Conservation (phyloP, 768 basidiomycete genomes). For the Boletus sensibilis region DNA sequence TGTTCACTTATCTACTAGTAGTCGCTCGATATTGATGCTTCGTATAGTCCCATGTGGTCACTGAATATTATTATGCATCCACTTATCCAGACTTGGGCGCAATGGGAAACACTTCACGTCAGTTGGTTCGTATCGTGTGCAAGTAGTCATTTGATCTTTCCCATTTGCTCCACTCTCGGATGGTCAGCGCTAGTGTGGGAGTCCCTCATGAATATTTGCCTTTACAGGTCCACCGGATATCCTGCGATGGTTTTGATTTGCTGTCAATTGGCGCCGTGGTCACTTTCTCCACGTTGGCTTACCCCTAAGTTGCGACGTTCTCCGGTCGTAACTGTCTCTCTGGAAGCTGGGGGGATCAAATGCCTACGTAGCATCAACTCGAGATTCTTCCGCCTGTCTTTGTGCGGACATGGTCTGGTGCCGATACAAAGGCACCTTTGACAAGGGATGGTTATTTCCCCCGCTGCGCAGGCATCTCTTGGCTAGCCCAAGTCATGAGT, state of each 20-base stretch:
- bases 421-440: background rate
- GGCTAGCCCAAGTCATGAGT: background rate
- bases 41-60: conserved; percentile 9
- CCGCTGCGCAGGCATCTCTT: background rate
- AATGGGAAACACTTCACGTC: background rate
- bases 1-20: conserved; percentile 22
- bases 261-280: background rate
- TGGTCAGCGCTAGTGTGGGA: background rate
- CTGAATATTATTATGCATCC: background rate
- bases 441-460: background rate
- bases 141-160: background rate
- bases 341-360: background rate
- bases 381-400: background rate
- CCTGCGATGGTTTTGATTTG: background rate
- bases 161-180: background rate
- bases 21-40: conserved; percentile 21
- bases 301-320: background rate
- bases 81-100: background rate
- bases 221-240: background rate
- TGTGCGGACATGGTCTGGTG: background rate
- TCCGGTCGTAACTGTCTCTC: background rate
- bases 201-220: background rate
- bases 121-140: background rate
- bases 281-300: background rate
- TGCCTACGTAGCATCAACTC: background rate